Evolutionary conservation across 2,329 filamentous ascomycete species (phyloP).

Genomic region (Phialophora expanda): DNA sequence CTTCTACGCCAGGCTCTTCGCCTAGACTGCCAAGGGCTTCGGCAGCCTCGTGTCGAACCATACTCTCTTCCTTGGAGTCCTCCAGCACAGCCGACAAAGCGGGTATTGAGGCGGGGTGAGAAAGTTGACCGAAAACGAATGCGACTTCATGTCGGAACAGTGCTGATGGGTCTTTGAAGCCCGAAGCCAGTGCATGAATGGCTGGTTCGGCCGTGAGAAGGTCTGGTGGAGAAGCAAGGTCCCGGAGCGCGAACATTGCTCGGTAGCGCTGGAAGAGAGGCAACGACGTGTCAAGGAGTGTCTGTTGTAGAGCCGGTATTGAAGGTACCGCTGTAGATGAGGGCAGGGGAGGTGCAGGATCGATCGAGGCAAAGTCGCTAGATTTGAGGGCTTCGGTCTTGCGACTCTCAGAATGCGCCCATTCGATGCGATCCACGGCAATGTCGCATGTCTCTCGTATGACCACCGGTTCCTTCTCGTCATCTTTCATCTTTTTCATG

Average conservation of each 20-base stretch:
- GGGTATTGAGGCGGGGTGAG: constrained; percentile 95
- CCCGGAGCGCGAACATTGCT: constrained; percentile 96
- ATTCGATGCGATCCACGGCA: constrained; percentile 89
- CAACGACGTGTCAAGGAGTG: constrained; percentile 75
- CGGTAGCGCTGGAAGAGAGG: constrained; percentile 93
- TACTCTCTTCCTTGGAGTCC: constrained; percentile 81
- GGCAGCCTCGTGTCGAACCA: constrained; percentile 97
- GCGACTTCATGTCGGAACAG: constrained; percentile 98
- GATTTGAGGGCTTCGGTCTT: constrained; percentile 77
- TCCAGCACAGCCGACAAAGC: constrained; percentile 79
- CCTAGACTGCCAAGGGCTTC: constrained; percentile 94
- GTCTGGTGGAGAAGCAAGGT: constrained; percentile 90
- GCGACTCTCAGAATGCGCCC: constrained; percentile 78
- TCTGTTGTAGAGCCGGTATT: constrained; percentile 75
- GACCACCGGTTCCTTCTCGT: constrained; percentile 74
- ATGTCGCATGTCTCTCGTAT: constrained; percentile 98
- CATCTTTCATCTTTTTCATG: constrained; percentile 74
- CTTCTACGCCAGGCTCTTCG: constrained; percentile 90
- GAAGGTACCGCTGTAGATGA: constrained; percentile 65
- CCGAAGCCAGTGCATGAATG: constrained; percentile 81
- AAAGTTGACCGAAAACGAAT: constrained; percentile 96
- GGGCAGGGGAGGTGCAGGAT: constrained; percentile 88
- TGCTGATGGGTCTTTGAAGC: constrained; percentile 82
- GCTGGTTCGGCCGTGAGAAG: constrained; percentile 88
- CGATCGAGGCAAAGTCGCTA: constrained; percentile 94